A percentile compares a stretch with the other conserved stretches of the same genome.
Conservation (phyloP, 2,329 filamentous ascomycete species). For the Fusarium siculi region DNA sequence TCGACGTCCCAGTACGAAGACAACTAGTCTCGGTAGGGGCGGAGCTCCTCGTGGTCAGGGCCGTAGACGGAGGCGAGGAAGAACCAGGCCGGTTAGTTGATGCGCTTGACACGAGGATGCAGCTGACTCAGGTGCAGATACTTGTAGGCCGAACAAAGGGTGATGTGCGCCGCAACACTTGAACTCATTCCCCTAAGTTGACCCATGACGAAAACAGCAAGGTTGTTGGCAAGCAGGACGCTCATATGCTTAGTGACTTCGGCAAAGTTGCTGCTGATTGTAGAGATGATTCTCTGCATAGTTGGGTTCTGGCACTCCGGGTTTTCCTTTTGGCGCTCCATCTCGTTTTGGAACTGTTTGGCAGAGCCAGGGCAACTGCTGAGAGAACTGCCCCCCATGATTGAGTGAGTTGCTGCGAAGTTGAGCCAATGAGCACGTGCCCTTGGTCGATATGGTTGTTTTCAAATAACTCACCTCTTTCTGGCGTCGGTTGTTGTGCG, state of each 20-base stretch:
- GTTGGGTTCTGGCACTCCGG: accelerated
- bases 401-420: too few relatives aligned
- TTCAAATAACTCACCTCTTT: neutral
- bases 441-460: too few relatives aligned
- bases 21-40: neutral
- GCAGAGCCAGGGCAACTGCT: neutral
- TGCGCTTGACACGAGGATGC: too few relatives aligned
- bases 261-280: neutral
- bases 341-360: accelerated
- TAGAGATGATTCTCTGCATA: neutral
- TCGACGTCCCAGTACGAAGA: neutral
- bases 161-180: accelerated
- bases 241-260: neutral
- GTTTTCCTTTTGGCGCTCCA: accelerated
- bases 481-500: accelerated
- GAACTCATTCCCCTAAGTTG: neutral
- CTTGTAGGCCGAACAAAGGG: neutral
- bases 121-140: too few relatives aligned
- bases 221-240: neutral
- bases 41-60: neutral
- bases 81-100: neutral
- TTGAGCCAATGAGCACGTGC: too few relatives aligned
- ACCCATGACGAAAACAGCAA: neutral
- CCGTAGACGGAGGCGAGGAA: neutral
- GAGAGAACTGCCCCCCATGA: neutral